Conservation (phyloP, 1,284 basidiomycete species). For the Ustilago hordei region DNA sequence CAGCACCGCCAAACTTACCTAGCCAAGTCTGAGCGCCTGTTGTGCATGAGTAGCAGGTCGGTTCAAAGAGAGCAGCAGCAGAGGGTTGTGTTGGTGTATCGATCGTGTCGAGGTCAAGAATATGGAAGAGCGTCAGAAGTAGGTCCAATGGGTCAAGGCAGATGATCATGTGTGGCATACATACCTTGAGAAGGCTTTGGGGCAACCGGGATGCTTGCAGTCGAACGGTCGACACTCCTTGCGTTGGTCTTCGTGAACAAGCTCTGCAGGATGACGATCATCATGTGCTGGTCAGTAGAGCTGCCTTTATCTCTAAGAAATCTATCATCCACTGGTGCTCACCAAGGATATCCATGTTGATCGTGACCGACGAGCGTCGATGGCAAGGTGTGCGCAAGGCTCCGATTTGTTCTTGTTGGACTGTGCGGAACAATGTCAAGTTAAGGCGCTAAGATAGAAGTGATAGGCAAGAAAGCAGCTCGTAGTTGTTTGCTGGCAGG, state of each 20-base stretch:
- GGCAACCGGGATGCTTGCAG: conserved; percentile 52
- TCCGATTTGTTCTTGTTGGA: not conserved
- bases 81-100: not conserved
- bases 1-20: conserved; percentile 29
- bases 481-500: not conserved
- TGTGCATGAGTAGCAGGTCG: not conserved
- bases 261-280: conserved; percentile 30
- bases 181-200: conserved; percentile 61
- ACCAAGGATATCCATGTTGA: conserved; percentile 58
- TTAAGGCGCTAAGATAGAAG: not conserved
- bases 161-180: not conserved
- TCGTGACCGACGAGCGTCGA: not conserved
- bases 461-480: not conserved
- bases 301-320: not conserved
- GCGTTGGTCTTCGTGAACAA: conserved; percentile 60
- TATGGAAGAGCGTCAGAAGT: not conserved
- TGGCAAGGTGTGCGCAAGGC: not conserved
- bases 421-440: not conserved
- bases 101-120: not conserved
- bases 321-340: not conserved
- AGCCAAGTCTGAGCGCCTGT: conserved; percentile 57
- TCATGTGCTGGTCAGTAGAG: not conserved
- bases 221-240: conserved; percentile 55
- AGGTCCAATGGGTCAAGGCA: not conserved
- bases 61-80: not conserved